Conservation (phyloP, 2,329 filamentous ascomycete genomes). For the Scedosporium dehoogii region DNA sequence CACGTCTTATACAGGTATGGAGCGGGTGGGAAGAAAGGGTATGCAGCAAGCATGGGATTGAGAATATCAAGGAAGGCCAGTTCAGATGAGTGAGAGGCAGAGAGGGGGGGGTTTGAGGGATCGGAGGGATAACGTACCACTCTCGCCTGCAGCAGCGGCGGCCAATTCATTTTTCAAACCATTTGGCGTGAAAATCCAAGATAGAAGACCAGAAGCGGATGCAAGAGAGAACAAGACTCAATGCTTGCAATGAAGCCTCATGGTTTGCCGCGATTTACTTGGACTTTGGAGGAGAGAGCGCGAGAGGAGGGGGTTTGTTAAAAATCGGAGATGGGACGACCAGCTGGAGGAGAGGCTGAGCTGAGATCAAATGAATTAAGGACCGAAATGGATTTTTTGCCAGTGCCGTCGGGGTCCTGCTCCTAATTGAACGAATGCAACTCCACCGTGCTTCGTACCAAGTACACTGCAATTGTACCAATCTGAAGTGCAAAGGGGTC, state of each 20-base stretch:
- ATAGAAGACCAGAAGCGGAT: background rate
- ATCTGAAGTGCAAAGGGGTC: too few relatives aligned
- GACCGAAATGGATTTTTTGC: background rate
- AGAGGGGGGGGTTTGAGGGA: background rate
- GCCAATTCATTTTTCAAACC: constrained; percentile 4
- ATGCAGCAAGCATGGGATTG: background rate
- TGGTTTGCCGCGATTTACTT: background rate
- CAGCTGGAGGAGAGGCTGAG: constrained; percentile 1
- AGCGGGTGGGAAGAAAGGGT: background rate
- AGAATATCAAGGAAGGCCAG: background rate
- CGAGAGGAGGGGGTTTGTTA: background rate
- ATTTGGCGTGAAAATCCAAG: background rate
- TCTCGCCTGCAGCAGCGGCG: constrained; percentile 2
- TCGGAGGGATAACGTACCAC: background rate
- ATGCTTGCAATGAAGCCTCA: background rate
- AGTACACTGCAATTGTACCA: too few relatives aligned
- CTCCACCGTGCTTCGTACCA: too few relatives aligned
- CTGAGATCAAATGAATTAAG: background rate
- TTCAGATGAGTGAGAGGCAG: background rate
- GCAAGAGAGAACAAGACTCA: background rate
- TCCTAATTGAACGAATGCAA: too few relatives aligned
- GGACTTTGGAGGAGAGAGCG: background rate
- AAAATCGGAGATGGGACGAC: background rate
- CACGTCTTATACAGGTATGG: too few relatives aligned
- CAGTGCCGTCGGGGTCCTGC: background rate